Evolutionary conservation across 2,329 filamentous ascomycete species (phyloP).

Genomic region (Ascosphaera acerosa): DNA sequence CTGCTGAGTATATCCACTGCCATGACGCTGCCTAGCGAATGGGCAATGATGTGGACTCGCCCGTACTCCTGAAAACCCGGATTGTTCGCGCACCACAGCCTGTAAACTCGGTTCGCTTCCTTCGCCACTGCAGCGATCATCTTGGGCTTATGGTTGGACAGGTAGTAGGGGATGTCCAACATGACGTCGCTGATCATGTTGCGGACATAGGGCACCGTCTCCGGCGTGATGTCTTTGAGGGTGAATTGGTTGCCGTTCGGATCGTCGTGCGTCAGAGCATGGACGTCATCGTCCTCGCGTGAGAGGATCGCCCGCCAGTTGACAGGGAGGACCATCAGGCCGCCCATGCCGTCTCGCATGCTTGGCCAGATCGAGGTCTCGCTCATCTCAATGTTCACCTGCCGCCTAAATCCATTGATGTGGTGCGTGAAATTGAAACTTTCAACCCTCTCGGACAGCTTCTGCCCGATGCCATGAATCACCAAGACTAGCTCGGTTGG

Average conservation of each 20-base stretch:
- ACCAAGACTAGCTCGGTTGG: slow-evolving; percentile 78
- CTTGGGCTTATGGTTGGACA: slow-evolving; percentile 84
- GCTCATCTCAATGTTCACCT: slow-evolving; percentile 62
- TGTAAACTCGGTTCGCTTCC: slow-evolving; percentile 89
- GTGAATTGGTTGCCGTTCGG: slow-evolving; percentile 35
- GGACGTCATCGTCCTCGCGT: slow-evolving; percentile 53
- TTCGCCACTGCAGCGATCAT: slow-evolving; percentile 75
- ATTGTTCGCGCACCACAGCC: slow-evolving; percentile 85
- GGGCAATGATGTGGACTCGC: slow-evolving; percentile 73
- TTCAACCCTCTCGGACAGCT: slow-evolving; percentile 79
- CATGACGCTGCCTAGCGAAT: slow-evolving; percentile 89
- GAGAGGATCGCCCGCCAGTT: slow-evolving; percentile 84
- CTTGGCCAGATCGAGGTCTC: slow-evolving; percentile 48
- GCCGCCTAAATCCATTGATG: slow-evolving; percentile 69
- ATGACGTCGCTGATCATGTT: slow-evolving; percentile 92
- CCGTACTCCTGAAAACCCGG: slow-evolving; percentile 58
- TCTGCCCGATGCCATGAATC: slow-evolving; percentile 89
- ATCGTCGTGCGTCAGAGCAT: slow-evolving; percentile 25
- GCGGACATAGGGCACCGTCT: slow-evolving; percentile 73
- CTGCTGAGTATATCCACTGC: slow-evolving; percentile 71
- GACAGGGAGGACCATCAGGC: slow-evolving; percentile 79
- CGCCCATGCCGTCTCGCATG: slow-evolving; percentile 52
- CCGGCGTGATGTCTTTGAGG: slow-evolving; percentile 75
- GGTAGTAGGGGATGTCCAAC: slow-evolving; percentile 94
- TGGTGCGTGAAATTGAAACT: slow-evolving; percentile 95